Conservation (phyloP, 1,284 basidiomycete genomes). For the Entoloma clypeatum region DNA sequence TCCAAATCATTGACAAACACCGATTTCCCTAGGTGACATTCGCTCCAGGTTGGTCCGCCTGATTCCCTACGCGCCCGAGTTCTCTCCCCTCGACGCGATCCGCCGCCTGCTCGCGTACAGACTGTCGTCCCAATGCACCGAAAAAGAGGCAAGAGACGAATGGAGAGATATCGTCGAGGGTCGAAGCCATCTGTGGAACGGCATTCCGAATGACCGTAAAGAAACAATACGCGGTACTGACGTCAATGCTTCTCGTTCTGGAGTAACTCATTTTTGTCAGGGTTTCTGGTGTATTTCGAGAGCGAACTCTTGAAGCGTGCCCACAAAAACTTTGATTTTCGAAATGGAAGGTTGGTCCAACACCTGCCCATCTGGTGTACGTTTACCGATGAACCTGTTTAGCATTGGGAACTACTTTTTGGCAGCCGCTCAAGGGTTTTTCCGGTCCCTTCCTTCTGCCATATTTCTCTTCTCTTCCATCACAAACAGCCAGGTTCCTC, state of each 20-base stretch:
- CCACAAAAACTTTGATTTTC: constrained; percentile 89
- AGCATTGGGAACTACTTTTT: constrained; percentile 89
- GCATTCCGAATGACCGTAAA: constrained; percentile 89
- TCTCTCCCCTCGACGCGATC: constrained; percentile 66
- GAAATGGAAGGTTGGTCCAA: constrained; percentile 66
- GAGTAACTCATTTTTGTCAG: constrained; percentile 35
- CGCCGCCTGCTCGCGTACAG: constrained; percentile 78
- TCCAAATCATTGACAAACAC: constrained; percentile 4
- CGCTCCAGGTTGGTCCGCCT: constrained; percentile 79
- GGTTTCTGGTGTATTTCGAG: constrained; percentile 89
- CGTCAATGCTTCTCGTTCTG: constrained; percentile 2
- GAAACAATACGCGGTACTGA: constrained; percentile 78
- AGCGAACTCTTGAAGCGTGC: constrained; percentile 82
- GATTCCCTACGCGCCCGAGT: constrained; percentile 60
- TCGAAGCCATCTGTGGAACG: constrained; percentile 77
- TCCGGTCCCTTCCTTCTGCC: constrained; percentile 87
- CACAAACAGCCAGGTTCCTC: constrained; percentile 62
- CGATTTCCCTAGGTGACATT: constrained; percentile 59
- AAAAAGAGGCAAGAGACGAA: constrained; percentile 79
- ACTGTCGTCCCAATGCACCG: constrained; percentile 63
- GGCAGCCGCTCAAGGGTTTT: constrained; percentile 81
- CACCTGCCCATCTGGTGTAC: constrained; percentile 8
- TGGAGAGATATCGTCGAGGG: constrained; percentile 96
- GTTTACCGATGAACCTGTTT: constrained; percentile 10
- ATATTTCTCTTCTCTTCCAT: constrained; percentile 95